Percentiles rank a stretch among this genome's conserved stretches.
These are phyloP conservation scores for Remersonia thermophila DNA, from an alignment of 2,329 filamentous ascomycete genomes.

Conservation along the genomic window DNA sequence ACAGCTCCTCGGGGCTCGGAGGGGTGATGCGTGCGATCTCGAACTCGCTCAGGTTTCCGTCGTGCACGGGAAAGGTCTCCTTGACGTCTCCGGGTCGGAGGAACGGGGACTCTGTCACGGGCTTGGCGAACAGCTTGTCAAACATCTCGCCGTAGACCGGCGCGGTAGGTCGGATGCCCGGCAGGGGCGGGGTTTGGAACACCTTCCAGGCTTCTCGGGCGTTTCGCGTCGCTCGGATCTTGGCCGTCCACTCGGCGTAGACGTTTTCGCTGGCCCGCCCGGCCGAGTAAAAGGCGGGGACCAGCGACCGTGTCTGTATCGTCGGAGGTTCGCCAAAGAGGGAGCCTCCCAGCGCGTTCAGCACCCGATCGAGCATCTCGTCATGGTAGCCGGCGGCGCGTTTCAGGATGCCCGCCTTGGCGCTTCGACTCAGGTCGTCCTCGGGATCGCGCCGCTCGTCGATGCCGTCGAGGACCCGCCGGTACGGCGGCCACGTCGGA, in stretches of 20 bases:
- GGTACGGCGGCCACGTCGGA: constrained; percentile 49
- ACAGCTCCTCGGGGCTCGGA: constrained; percentile 47
- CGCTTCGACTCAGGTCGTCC: constrained; percentile 41
- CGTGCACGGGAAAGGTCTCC: constrained; percentile 42
- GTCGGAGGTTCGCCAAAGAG: constrained; percentile 39
- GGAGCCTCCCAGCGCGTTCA: constrained; percentile 42
- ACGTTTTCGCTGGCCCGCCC: constrained; percentile 22
- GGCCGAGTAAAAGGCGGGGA: constrained; percentile 22
- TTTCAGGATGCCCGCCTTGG: constrained; percentile 41
- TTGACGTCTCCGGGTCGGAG: constrained; percentile 47
- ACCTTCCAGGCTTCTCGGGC: constrained; percentile 47
- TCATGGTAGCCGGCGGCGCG: constrained; percentile 44
- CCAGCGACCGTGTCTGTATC: constrained; percentile 38
- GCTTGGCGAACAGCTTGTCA: constrained; percentile 36
- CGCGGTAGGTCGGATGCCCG: constrained; percentile 24
- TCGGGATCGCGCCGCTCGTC: constrained; percentile 41
- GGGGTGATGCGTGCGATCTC: constrained; percentile 51
- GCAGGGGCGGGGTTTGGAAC: constrained; percentile 28
- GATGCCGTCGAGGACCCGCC: constrained; percentile 43
- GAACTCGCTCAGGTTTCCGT: constrained; percentile 49
- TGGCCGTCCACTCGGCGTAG: constrained; percentile 39
- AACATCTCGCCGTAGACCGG: constrained; percentile 49
- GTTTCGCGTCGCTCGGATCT: constrained; percentile 47
- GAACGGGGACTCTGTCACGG: constrained; percentile 13
- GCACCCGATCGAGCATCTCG: constrained; percentile 32